phyloP scores from a whole-genome alignment of 176 grass and related monocot genomes.

The Carex littledalei region DNA sequence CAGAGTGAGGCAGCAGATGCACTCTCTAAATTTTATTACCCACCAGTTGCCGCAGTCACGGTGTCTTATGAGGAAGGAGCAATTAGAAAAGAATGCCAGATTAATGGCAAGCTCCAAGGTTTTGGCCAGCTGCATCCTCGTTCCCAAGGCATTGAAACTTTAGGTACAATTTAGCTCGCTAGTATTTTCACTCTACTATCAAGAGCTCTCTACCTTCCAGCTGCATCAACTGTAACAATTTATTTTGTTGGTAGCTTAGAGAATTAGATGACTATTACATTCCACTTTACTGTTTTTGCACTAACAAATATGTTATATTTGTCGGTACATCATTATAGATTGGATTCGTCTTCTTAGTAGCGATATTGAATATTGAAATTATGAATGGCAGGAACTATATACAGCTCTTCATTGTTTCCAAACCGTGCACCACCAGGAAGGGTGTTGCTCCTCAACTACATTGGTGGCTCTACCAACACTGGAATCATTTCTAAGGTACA shows the following conservation, averaged over 20 bases:
- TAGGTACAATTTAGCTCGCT: constrained; percentile 48
- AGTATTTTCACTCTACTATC: not conserved
- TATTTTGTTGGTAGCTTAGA: not conserved
- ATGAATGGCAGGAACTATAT: constrained; percentile 68
- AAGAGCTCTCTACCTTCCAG: not conserved
- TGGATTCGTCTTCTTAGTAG: no score
- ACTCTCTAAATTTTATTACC: constrained; percentile 86
- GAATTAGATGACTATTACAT: no score
- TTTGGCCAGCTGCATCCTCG: constrained; percentile 95
- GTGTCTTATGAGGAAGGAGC: constrained; percentile 81
- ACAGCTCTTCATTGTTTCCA: constrained; percentile 88
- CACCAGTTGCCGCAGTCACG: constrained; percentile 91
- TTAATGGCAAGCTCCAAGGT: constrained; percentile 76
- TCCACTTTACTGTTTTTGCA: no score
- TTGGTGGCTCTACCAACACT: constrained; percentile 84
- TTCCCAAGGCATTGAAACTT: constrained; percentile 83
- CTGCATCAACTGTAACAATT: constrained; percentile 2
- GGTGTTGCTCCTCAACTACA: constrained; percentile 88
- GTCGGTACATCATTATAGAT: no score
- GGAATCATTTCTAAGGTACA: constrained; percentile 80
- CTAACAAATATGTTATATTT: no score
- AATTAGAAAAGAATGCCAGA: constrained; percentile 79
- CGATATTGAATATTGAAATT: not conserved
- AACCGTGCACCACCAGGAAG: constrained; percentile 85
- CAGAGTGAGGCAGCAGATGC: constrained; percentile 73